Conservation (phyloP, 805 yeast species). For the Pichia nakasei region DNA sequence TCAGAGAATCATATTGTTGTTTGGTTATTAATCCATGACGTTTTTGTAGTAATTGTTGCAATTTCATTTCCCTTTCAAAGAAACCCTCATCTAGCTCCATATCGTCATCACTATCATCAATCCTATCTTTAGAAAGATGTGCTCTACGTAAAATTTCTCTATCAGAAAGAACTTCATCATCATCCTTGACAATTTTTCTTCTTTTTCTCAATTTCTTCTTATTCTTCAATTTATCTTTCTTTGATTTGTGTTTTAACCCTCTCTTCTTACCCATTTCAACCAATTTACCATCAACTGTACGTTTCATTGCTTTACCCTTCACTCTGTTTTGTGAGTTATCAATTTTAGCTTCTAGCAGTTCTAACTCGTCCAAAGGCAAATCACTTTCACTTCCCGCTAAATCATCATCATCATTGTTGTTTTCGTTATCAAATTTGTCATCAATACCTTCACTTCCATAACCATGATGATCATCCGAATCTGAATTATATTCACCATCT, state of each 20-base stretch:
- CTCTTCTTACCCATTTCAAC: conserved; percentile 9
- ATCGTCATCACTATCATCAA: conserved; percentile 59
- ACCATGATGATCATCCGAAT: conserved; percentile 7
- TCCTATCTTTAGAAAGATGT: conserved; percentile 43
- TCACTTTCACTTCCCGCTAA: conserved; percentile 26
- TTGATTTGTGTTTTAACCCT: conserved; percentile 3
- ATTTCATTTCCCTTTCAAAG: conserved; percentile 45
- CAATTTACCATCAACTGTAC: conserved; percentile 8
- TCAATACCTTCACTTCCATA: conserved; percentile 12
- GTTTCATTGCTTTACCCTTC: conserved; percentile 22
- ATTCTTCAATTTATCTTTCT: conserved; percentile 5
- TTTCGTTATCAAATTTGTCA: neutral
- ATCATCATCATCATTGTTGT: conserved; percentile 20
- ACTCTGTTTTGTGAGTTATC: conserved; percentile 9
- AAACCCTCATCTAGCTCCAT: conserved; percentile 44
- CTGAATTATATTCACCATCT: conserved; percentile 1
- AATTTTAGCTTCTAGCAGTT: conserved; percentile 29
- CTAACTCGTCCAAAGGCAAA: conserved; percentile 34
- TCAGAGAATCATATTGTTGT: conserved; percentile 18
- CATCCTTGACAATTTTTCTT: conserved; percentile 22
- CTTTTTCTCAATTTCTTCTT: conserved; percentile 6
- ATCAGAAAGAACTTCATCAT: conserved; percentile 14
- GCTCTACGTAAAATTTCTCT: conserved; percentile 9
- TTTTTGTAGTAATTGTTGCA: conserved; percentile 29
- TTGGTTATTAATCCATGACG: conserved; percentile 22